Base-by-base conservation (phyloP, 73 alveolate species). In the Paramecium biaurelia region DNA sequence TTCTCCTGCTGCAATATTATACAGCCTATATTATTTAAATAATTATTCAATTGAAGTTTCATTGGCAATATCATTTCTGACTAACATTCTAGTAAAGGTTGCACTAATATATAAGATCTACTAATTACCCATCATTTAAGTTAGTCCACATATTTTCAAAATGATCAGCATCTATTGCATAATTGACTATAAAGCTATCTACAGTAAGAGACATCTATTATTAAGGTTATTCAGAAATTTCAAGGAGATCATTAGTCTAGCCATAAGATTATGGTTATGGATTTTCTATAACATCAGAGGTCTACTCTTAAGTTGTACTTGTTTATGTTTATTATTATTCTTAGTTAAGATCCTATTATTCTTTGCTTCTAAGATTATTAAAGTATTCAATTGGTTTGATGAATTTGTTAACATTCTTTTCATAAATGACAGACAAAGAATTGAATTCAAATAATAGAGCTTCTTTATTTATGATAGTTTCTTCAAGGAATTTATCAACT, bases 1-100 rank as follows among this genome's bases (percentile, higher is more conserved):
- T 53, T 89, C 94, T 45, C 94, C 94, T 43, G 85, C 85, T 24
- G 94, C 94, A 9, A 82, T 45, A 70, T 82, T 89, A 82, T 89
- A 89, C 12, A 89, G 56, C 38, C 94, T 70, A 47, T 70, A 42
- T 42, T 89, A 20, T 15, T 89, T 89, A 72, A 89, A 89, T 43
- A 89, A 26, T 37, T 70, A 53, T 70, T 89, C 94, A 0, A 89
- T 72, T 12, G 18, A 38, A 15, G 45, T 20, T 89, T 89, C 94
- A 34, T 76, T 89, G 24, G 87, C 85, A 14, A 43, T 35, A 8
- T 70, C 94, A n/a, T 82, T 82, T 28, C 92, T 24, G 6, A 20
- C 38, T 24, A 89, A 45, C 84, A 89, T 70, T 26, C 92, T 37
- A 7, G 94, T 89, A 42, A 59, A 70, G 1, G 92, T 70, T 0